Conservation (phyloP, 129 eudicot species). For the Ambrosia trifida region DNA sequence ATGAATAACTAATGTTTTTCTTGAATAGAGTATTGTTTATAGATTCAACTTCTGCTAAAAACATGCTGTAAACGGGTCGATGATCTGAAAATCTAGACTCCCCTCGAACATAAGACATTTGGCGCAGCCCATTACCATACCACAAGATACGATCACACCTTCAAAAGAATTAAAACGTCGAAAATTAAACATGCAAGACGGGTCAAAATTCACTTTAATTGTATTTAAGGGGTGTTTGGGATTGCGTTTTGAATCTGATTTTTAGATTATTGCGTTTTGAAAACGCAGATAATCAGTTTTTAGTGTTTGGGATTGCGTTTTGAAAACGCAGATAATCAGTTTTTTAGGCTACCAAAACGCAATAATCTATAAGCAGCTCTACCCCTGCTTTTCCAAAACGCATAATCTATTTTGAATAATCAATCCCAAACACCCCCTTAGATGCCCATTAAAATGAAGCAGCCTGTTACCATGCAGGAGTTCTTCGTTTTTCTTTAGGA, state of each 20-base stretch:
- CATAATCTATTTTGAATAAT: too few relatives aligned
- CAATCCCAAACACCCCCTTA: too few relatives aligned
- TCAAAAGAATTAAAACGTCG: conserved; percentile 11
- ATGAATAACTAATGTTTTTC: conserved; percentile 56
- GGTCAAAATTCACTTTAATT: background rate
- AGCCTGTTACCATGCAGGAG: conserved; percentile 99
- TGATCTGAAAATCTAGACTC: conserved; percentile 92
- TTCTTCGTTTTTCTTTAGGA: conserved; percentile 82
- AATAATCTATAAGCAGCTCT: too few relatives aligned
- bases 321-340: too few relatives aligned
- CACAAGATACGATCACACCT: conserved; percentile 99
- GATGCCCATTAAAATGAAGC: too few relatives aligned
- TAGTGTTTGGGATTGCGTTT: too few relatives aligned
- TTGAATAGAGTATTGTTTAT: conserved; percentile 46
- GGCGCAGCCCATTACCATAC: conserved; percentile 77
- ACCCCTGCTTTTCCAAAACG: too few relatives aligned
- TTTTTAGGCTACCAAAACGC: too few relatives aligned
- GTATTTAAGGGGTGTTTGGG: too few relatives aligned
- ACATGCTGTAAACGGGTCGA: conserved; percentile 75
- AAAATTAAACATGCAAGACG: background rate
- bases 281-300: too few relatives aligned
- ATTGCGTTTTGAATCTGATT: too few relatives aligned
- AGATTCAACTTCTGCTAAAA: conserved; percentile 83
- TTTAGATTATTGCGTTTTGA: too few relatives aligned
- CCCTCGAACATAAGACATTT: conserved; percentile 79